Conservation (phyloP, 176 grass and related monocot species). For the Aechmea fasciata region DNA sequence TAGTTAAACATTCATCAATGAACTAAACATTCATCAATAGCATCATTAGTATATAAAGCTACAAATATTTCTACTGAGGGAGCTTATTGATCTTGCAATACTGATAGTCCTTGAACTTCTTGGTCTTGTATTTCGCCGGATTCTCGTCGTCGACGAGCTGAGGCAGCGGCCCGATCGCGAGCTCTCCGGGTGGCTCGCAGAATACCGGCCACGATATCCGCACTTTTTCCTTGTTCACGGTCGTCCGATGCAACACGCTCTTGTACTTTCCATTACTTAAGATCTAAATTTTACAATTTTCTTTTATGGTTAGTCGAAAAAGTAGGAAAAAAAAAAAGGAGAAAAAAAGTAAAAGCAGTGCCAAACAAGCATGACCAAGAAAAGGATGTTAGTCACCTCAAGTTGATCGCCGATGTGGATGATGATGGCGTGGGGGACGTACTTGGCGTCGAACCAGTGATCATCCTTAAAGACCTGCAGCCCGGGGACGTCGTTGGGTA, state of each 20-base stretch:
- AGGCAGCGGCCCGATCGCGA: constrained; percentile 43
- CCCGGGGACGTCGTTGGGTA: constrained; percentile 65
- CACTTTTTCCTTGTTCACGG: constrained; percentile 51
- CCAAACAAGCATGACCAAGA: too few relatives aligned
- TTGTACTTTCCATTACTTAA: constrained; percentile 79
- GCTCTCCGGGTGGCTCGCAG: constrained; percentile 38
- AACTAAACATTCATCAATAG: too few relatives aligned
- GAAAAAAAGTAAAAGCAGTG: neutral
- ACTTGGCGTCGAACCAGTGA: constrained; percentile 41
- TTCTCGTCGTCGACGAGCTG: constrained; percentile 29
- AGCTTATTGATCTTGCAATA: constrained; percentile 87
- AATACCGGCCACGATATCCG: constrained; percentile 88
- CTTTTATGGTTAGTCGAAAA: neutral
- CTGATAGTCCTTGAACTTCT: constrained; percentile 73
- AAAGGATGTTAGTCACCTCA: constrained; percentile 25
- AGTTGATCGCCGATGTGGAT: constrained; percentile 76
- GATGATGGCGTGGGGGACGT: constrained; percentile 52
- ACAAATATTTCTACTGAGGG: constrained; percentile 32
- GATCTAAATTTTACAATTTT: constrained; percentile 25
- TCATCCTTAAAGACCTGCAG: constrained; percentile 64
- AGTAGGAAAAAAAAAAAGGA: neutral
- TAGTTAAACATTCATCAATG: too few relatives aligned
- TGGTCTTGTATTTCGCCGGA: constrained; percentile 58
- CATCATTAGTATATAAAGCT: neutral
- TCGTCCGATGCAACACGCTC: constrained; percentile 57